phyloP scores from a whole-genome alignment of 345 rosid genomes.

The Ricinus communis region DNA sequence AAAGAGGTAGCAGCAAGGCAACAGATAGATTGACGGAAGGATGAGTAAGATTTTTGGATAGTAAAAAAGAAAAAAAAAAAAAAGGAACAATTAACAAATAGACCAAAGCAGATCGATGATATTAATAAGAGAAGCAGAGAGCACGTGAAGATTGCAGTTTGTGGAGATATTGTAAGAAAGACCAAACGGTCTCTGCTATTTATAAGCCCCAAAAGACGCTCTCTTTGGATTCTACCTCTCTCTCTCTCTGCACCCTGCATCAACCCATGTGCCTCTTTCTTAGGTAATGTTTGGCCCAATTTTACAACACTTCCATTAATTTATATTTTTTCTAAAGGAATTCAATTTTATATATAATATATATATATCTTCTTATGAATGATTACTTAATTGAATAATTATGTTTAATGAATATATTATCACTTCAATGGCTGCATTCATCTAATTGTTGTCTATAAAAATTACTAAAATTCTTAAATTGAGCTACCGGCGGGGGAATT shows the following conservation, averaged over 20 bases:
- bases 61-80: not conserved
- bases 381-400: too few relatives aligned
- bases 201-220: conserved; percentile 37
- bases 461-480: too few relatives aligned
- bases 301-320: too few relatives aligned
- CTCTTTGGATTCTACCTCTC: conserved; percentile 4
- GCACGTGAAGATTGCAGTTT: conserved; percentile 39
- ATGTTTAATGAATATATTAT: too few relatives aligned
- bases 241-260: too few relatives aligned
- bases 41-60: conserved; percentile 41
- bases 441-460: too few relatives aligned
- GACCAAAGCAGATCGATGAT: conserved; percentile 11
- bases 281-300: not conserved
- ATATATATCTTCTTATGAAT: too few relatives aligned
- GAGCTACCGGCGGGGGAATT: too few relatives aligned
- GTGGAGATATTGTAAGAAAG: conserved; percentile 19
- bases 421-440: too few relatives aligned
- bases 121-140: conserved; percentile 11
- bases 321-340: too few relatives aligned
- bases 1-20: conserved; percentile 2
- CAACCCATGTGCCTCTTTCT: conserved; percentile 24
- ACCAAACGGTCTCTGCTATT: conserved; percentile 24
- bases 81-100: too few relatives aligned
- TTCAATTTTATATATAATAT: too few relatives aligned
- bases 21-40: not conserved